Evolutionary conservation across 495 filamentous ascomycete species (phyloP).

Genomic region (Aspergillus bertholletiae): DNA sequence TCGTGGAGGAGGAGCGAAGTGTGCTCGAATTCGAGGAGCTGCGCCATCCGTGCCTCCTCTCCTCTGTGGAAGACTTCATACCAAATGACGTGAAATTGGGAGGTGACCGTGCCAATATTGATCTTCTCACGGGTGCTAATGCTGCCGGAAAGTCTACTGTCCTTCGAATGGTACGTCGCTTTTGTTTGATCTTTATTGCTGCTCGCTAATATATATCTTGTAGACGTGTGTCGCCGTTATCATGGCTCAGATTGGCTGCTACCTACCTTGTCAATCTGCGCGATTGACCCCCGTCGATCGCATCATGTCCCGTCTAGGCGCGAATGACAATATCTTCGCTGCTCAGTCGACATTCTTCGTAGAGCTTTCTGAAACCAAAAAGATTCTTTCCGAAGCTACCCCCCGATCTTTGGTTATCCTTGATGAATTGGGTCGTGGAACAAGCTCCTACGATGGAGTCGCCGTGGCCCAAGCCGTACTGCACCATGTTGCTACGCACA

Average conservation of each 20-base stretch:
- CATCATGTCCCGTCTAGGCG: constrained; percentile 98
- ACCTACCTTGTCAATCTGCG: constrained; percentile 80
- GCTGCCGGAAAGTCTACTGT: constrained; percentile 98
- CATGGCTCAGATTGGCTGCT: constrained; percentile 97
- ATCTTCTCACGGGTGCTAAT: constrained; percentile 93
- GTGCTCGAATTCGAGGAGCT: constrained; percentile 89
- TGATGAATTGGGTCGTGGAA: constrained; percentile 94
- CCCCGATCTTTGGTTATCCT: constrained; percentile 94
- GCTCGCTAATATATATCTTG: constrained; percentile 2
- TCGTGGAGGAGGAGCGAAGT: constrained; percentile 79
- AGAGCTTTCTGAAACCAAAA: constrained; percentile 95
- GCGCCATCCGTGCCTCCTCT: constrained; percentile 90
- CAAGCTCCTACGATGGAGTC: constrained; percentile 90
- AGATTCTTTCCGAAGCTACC: constrained; percentile 94
- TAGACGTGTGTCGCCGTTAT: constrained; percentile 93
- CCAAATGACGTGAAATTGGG: constrained; percentile 92
- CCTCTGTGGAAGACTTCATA: constrained; percentile 89
- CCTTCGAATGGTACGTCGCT: constrained; percentile 76
- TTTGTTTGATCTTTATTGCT: neutral
- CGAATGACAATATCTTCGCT: constrained; percentile 98
- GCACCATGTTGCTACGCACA: constrained; percentile 89
- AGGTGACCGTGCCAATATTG: constrained; percentile 75
- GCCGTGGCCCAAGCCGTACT: constrained; percentile 95
- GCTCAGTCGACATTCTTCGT: constrained; percentile 99
- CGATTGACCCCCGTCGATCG: constrained; percentile 89